A percentile compares a stretch with the other conserved stretches of the same genome.
phyloP scores from a whole-genome alignment of 257 asterid species.

The Fraxinus pennsylvanica region DNA sequence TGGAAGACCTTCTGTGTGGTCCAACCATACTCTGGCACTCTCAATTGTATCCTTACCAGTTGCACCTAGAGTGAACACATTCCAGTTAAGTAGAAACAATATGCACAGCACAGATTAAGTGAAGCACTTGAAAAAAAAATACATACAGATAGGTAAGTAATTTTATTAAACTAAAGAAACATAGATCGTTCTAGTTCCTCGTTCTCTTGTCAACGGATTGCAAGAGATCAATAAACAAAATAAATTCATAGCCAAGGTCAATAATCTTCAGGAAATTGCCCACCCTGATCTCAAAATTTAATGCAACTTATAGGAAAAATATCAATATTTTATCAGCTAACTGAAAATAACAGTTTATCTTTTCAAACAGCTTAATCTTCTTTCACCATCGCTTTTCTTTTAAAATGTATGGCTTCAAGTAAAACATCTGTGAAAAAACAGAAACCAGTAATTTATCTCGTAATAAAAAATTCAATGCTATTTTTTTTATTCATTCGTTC shows the following conservation, averaged over 20 bases:
- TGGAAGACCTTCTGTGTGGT: conserved; percentile 98
- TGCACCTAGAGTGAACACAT: conserved; percentile 54
- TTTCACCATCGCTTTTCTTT: background rate
- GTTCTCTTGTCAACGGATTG: background rate
- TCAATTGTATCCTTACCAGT: conserved; percentile 81
- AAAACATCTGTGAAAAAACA: background rate
- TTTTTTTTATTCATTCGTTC: background rate
- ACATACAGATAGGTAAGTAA: background rate
- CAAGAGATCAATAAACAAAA: background rate
- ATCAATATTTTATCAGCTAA: background rate
- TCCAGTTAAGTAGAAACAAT: background rate
- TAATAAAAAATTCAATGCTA: background rate
- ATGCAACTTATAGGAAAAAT: background rate
- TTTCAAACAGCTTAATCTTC: background rate
- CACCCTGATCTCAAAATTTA: conserved; percentile 4
- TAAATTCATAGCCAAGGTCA: background rate
- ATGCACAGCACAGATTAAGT: background rate
- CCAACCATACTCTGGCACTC: conserved; percentile 99
- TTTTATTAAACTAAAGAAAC: background rate
- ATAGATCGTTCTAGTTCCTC: background rate
- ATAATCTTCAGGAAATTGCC: background rate
- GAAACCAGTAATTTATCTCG: background rate
- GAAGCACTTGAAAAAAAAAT: background rate
- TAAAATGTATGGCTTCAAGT: background rate
- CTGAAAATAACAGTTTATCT: background rate